phyloP scores from a whole-genome alignment of 257 asterid genomes.

The Leptodermis oblonga region DNA sequence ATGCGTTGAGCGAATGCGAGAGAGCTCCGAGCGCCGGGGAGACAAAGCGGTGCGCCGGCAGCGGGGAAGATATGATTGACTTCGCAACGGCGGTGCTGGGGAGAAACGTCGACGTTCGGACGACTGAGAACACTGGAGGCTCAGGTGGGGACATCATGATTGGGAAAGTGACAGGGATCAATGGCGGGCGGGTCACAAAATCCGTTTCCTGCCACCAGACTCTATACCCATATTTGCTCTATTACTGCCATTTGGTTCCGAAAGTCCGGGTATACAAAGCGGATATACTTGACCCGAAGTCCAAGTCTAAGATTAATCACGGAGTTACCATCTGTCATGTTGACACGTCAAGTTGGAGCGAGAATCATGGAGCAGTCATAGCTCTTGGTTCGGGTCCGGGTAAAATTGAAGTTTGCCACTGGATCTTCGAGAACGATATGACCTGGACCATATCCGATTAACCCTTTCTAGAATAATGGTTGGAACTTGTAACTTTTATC shows the following conservation, averaged over 20 bases:
- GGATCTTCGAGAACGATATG: conserved; percentile 87
- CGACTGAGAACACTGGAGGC: conserved; percentile 52
- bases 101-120: conserved; percentile 49
- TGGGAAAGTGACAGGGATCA: conserved; percentile 55
- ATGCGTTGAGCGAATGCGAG: conserved; percentile 66
- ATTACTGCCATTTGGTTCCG: conserved; percentile 93
- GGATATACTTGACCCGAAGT: conserved; percentile 57
- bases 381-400: conserved; percentile 78
- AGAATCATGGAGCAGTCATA: conserved; percentile 72
- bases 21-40: conserved; percentile 72
- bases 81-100: conserved; percentile 73
- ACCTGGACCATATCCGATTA: conserved; percentile 66
- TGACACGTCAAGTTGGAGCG: conserved; percentile 76
- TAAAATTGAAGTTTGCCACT: conserved; percentile 80
- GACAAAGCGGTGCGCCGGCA: conserved; percentile 74
- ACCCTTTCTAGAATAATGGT: no score
- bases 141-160: conserved; percentile 40
- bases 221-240: conserved; percentile 63
- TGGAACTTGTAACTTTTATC: no score
- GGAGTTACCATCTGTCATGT: conserved; percentile 89
- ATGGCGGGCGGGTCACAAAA: conserved; percentile 61
- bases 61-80: conserved; percentile 89
- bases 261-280: conserved; percentile 86
- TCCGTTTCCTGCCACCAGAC: conserved; percentile 93
- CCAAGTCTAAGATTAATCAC: conserved; percentile 52